A percentile compares a stretch with the other conserved stretches of the same genome.
These are phyloP conservation scores for Aspergillus fijiensis DNA, from an alignment of 2,329 filamentous ascomycete genomes.

Conservation along the genomic window DNA sequence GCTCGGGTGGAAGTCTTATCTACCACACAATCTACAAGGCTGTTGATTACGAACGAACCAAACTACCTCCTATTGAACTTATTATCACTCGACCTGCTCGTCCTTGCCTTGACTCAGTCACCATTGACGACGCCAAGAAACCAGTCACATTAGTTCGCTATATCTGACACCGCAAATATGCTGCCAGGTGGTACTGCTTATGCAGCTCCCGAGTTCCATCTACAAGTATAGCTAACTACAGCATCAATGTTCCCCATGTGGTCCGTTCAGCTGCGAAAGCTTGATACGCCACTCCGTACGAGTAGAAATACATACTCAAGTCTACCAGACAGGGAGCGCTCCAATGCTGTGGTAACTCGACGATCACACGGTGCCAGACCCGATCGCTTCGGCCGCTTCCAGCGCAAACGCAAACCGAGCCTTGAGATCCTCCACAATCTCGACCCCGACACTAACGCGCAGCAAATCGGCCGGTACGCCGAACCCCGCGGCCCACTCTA, in stretches of 20 bases:
- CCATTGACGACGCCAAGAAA: background rate
- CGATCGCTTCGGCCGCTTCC: background rate
- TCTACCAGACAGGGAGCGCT: too few relatives aligned
- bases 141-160: background rate
- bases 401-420: background rate
- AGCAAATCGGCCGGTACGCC: slow-evolving; percentile 1
- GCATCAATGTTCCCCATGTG: too few relatives aligned
- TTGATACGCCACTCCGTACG: too few relatives aligned
- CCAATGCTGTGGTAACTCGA: too few relatives aligned
- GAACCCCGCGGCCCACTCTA: slow-evolving; percentile 1
- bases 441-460: slow-evolving; percentile 1
- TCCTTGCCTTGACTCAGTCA: background rate
- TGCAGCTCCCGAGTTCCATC: too few relatives aligned
- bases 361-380: too few relatives aligned
- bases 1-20: background rate
- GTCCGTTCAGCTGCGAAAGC: too few relatives aligned
- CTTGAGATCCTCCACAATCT: background rate
- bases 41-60: background rate
- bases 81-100: background rate
- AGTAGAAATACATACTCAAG: too few relatives aligned
- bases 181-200: too few relatives aligned
- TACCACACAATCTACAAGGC: background rate
- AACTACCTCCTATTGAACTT: background rate
- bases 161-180: too few relatives aligned
- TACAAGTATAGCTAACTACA: too few relatives aligned